Evolutionary conservation across 495 filamentous ascomycete species (phyloP), one percentile per base, ranked within the genome.

Genomic region (Tuber borchii): DNA sequence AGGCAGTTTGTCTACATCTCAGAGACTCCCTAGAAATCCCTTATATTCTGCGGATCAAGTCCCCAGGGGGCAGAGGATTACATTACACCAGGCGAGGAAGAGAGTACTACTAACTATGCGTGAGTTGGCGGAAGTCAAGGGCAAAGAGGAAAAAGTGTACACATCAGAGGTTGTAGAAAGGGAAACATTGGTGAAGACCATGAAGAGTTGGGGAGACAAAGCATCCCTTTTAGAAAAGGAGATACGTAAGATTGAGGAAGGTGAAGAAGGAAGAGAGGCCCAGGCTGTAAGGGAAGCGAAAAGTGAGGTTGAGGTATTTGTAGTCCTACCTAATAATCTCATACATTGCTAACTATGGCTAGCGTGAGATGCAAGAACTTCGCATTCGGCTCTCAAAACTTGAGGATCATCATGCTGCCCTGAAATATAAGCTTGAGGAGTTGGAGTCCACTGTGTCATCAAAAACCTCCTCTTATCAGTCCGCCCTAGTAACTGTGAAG

Each of bases 81-180:
- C 73, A 17, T 69, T 81, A 31, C 69, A 73, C 20, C 80, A 81
- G 20, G 93, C 94, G 12, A 87, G 95, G 39, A 85, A 89, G 4
- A 92, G 91, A 1, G 90, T 98, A 17, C 86, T 91, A 7, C 86
- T 84, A 73, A 89, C 89, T 31, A 96, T 98, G 76, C 86, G 87
- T 46, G 89, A 92, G 74, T 84, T 97, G 44, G 88, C 92, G 22
- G 87, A 86, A 74, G 85, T 97, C 14, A 93, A 94, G 75, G 87
- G 87, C 69, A 89, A 93, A 70, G 93, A 97, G 84, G 86, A 87
- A 45, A 87, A 87, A 1, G 84, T 91, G 51, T 86, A 96, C 2
- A 84, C 85, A 2, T 79, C 83, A 2, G 89, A 92, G 31, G 81
- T 91, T 26, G 82, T 84, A 14, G 85, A 89, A 75, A 86, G 91